A percentile compares a stretch with the other conserved stretches of the same genome.
These are phyloP conservation scores for Hygrophila difformis DNA, from an alignment of 257 asterid species.

Conservation along the genomic window DNA sequence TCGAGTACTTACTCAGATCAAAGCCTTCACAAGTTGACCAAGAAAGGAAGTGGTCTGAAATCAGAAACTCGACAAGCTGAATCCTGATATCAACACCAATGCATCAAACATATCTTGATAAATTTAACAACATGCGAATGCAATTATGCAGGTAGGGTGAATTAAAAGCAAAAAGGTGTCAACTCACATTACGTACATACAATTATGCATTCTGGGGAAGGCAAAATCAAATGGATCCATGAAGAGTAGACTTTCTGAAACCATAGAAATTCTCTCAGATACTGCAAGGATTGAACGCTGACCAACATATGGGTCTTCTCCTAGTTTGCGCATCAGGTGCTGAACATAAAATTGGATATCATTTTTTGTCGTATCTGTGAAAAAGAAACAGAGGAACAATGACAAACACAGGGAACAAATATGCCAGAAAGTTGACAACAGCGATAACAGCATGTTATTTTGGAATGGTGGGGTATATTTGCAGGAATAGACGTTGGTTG, in stretches of 20 bases:
- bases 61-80: slow-evolving; percentile 82
- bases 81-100: slow-evolving; percentile 53
- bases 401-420: not conserved
- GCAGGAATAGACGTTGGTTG: too few relatives aligned
- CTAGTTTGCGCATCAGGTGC: slow-evolving; percentile 84
- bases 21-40: slow-evolving; percentile 64
- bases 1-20: slow-evolving; percentile 41
- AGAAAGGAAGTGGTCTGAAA: slow-evolving; percentile 57
- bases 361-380: slow-evolving; percentile 36
- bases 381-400: not conserved
- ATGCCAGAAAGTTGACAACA: not conserved
- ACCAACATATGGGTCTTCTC: slow-evolving; percentile 67
- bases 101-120: too few relatives aligned
- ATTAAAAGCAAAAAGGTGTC: not conserved
- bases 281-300: slow-evolving; percentile 70
- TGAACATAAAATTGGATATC: slow-evolving; percentile 49
- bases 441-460: too few relatives aligned
- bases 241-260: slow-evolving; percentile 76
- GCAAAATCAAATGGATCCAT: slow-evolving; percentile 83
- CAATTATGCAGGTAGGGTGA: slow-evolving; percentile 7
- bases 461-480: too few relatives aligned
- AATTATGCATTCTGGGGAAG: slow-evolving; percentile 60
- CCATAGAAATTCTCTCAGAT: slow-evolving; percentile 69
- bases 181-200: slow-evolving; percentile 75
- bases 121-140: not conserved